Base-by-base conservation (phyloP, 2,329 filamentous ascomycete genomes). In the Talaromyces sp. region DNA sequence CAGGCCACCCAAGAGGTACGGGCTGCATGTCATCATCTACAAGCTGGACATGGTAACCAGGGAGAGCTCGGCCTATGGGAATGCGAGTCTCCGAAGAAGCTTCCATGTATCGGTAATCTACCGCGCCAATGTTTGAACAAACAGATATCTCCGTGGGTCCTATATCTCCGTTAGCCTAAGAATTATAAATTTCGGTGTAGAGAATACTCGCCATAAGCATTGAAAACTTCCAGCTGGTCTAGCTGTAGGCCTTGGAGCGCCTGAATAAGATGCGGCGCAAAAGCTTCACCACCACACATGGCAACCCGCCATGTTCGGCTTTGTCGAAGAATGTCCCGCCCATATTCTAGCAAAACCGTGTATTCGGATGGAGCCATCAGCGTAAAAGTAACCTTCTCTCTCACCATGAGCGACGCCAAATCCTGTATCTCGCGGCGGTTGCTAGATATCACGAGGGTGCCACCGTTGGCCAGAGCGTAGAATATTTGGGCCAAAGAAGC, bases 1-100 rank as follows among this genome's bases (percentile, higher is more conserved):
- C 80, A 0, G 72, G 66, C 4, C 71, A 56, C 0, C 78, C 78
- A 9, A 69, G 42, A 1, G 79, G 76, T 4, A 77, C 68, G 2
- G 74, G 72, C 4, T 73, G 62, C 4, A 78, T 58, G 1, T 77
- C 40, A 3, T 71, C 63, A 64, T 81, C 79, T 0, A 82, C 33
- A 42, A 36, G 34, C 5, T 36, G 34, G 10, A 36, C 34, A 36
- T 14, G 10, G 34, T 36, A 36, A 36, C 12, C 12, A 36, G 34
- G 34, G 4, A 36, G 12, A 14, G 34, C 7, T 5, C 10, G 34
- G 3, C 34, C 34, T 3, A 36, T 14, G 34, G 34, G 34, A 14
- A 36, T 14, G 34, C 33, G 33, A 34, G 33, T 34, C 9, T 34
- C 33, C 5, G 33, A 34, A 8, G 33, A 34, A 34, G 33, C 33